A percentile compares a stretch with the other conserved stretches of the same genome.
Evolutionary conservation across 2,329 filamentous ascomycete species (phyloP).

Genomic region (Apiospora arundinis): DNA sequence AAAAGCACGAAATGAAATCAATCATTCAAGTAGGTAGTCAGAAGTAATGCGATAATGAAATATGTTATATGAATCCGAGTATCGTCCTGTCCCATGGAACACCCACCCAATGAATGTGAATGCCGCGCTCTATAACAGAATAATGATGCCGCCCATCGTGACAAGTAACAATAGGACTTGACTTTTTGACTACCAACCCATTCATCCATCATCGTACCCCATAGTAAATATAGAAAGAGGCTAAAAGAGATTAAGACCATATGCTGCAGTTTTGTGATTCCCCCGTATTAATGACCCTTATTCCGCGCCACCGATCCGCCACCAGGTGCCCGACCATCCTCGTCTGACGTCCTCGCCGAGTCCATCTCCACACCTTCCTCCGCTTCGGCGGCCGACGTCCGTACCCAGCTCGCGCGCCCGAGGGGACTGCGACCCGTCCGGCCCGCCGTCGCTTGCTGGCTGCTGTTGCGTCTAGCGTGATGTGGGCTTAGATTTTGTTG

Average conservation of each 20-base stretch:
- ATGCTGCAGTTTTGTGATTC: background rate
- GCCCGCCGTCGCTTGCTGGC: constrained; percentile 24
- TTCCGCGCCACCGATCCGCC: background rate
- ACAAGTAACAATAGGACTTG: background rate
- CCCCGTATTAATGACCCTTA: background rate
- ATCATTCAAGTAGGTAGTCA: no score
- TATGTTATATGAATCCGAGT: background rate
- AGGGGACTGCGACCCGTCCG: constrained; percentile 47
- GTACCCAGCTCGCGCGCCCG: constrained; percentile 43
- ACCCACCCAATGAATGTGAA: background rate
- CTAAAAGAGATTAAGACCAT: background rate
- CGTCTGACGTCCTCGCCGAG: background rate
- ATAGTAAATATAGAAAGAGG: background rate
- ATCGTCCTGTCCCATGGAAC: background rate
- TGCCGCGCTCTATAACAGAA: background rate
- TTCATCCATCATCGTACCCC: background rate
- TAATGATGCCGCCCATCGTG: background rate
- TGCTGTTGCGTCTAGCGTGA: background rate
- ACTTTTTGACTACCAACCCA: background rate
- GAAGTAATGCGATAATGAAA: background rate
- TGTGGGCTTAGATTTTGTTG: background rate
- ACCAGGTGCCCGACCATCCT: background rate
- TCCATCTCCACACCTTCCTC: constrained; percentile 1
- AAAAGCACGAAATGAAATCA: no score
- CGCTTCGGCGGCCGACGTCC: constrained; percentile 27